Percentiles rank a stretch among this genome's conserved stretches.
Conservation (phyloP, 352 stramenopile species). For the Peronospora belbahrii region DNA sequence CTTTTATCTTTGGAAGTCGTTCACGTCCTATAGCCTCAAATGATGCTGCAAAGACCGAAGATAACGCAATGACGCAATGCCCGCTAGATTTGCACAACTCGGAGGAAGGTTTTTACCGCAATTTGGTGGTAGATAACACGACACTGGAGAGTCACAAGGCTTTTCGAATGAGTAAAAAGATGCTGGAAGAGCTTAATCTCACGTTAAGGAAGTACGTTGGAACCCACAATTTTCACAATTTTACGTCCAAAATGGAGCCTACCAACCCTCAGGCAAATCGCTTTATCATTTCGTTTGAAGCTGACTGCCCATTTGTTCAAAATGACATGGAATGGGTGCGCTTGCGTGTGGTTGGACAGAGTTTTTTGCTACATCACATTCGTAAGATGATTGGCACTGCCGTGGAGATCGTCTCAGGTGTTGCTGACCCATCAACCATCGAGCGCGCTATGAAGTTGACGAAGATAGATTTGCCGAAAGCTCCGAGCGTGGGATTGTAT, state of each 20-base stretch:
- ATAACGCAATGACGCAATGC: conserved; percentile 21
- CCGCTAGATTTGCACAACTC: conserved; percentile 32
- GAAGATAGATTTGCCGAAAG: conserved; percentile 85
- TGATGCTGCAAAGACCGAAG: background rate
- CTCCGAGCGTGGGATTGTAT: conserved; percentile 80
- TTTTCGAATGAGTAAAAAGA: conserved; percentile 64
- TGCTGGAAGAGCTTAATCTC: conserved; percentile 37
- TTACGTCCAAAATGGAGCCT: conserved; percentile 87
- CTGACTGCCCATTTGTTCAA: conserved; percentile 70
- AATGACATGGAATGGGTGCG: conserved; percentile 93
- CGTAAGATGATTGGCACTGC: conserved; percentile 94
- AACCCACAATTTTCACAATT: conserved; percentile 96
- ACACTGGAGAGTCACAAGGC: conserved; percentile 60
- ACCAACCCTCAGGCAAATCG: conserved; percentile 75
- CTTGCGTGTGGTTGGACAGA: conserved; percentile 92
- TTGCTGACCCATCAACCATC: conserved; percentile 45
- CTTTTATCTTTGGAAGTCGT: conserved; percentile 75
- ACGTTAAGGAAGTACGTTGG: conserved; percentile 69
- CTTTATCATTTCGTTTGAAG: conserved; percentile 90
- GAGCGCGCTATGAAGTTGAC: conserved; percentile 49
- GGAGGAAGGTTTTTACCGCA: conserved; percentile 29
- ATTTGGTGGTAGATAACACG: conserved; percentile 45
- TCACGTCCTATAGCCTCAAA: background rate
- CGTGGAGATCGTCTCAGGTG: conserved; percentile 63
- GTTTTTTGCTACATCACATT: conserved; percentile 97